Conservation (phyloP, 371 early-diverging fungal genomes). For the Lichtheimia corymbifera region DNA sequence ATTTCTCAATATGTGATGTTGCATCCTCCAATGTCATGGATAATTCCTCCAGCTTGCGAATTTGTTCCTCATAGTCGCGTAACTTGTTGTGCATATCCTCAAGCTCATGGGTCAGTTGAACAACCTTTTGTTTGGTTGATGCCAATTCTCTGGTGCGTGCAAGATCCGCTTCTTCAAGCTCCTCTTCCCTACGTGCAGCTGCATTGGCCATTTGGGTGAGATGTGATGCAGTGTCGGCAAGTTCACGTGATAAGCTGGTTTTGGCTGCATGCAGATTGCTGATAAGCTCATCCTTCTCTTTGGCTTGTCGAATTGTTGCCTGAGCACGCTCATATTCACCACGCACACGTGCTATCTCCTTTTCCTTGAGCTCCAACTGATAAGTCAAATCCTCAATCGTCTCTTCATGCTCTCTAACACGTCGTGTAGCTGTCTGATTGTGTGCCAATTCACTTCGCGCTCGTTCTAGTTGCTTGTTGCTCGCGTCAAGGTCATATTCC, state of each 20-base stretch:
- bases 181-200: not conserved
- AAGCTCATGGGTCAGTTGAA: not conserved
- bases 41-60: slow-evolving; percentile 3
- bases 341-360: not conserved
- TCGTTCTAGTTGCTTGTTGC: not conserved
- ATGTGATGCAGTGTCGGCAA: slow-evolving; percentile 4
- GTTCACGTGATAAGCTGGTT: not conserved
- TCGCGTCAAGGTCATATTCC: not conserved
- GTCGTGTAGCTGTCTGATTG: not conserved
- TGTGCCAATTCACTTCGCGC: not conserved
- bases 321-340: not conserved
- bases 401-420: too few relatives aligned
- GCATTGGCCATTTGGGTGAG: not conserved
- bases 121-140: not conserved
- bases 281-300: not conserved
- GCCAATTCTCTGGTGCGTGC: not conserved
- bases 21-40: not conserved
- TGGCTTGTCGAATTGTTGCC: not conserved
- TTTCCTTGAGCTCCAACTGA: not conserved
- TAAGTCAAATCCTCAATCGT: not conserved
- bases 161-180: not conserved
- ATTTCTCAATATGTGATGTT: slow-evolving; percentile 2
- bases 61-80: not conserved
- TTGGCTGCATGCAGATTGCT: slow-evolving; percentile 1
- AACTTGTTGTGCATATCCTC: not conserved